phyloP scores from a whole-genome alignment of 176 grass and related monocot species.

The Musa troglodytarum region DNA sequence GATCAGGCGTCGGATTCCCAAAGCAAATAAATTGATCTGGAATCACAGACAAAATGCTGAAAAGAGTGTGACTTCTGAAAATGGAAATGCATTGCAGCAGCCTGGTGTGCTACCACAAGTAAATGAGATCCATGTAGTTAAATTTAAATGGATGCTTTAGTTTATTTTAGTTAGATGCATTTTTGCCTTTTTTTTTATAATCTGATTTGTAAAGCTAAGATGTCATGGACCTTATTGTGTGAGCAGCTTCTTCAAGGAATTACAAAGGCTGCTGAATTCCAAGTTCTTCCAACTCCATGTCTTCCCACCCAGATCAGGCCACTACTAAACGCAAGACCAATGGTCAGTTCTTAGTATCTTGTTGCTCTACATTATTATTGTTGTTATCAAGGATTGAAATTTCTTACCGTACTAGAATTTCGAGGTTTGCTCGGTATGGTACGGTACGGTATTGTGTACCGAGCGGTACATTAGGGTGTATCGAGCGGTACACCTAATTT shows the following conservation, averaged over 20 bases:
- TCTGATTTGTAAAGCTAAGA: neutral
- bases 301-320: slow-evolving; percentile 8
- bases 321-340: neutral
- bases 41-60: slow-evolving; percentile 41
- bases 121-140: slow-evolving; percentile 43
- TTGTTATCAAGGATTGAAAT: neutral
- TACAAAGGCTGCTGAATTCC: slow-evolving; percentile 11
- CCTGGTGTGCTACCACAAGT: slow-evolving; percentile 23
- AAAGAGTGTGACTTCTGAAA: slow-evolving; percentile 30
- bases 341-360: neutral
- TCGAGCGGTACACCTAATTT: no score
- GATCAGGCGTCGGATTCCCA: slow-evolving; percentile 67
- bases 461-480: no score
- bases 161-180: neutral
- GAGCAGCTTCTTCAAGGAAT: slow-evolving; percentile 1
- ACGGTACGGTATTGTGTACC: no score
- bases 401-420: no score
- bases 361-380: neutral
- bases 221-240: neutral
- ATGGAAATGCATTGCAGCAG: slow-evolving; percentile 32
- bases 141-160: slow-evolving; percentile 17
- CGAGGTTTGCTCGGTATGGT: no score
- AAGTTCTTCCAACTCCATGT: slow-evolving; percentile 23
- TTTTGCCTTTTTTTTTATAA: neutral
- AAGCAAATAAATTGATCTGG: slow-evolving; percentile 49